Evolutionary conservation across 1,284 basidiomycete genomes (phyloP), one percentile per base, ranked within the genome.

Genomic region (Vanrija pseudolonga): DNA sequence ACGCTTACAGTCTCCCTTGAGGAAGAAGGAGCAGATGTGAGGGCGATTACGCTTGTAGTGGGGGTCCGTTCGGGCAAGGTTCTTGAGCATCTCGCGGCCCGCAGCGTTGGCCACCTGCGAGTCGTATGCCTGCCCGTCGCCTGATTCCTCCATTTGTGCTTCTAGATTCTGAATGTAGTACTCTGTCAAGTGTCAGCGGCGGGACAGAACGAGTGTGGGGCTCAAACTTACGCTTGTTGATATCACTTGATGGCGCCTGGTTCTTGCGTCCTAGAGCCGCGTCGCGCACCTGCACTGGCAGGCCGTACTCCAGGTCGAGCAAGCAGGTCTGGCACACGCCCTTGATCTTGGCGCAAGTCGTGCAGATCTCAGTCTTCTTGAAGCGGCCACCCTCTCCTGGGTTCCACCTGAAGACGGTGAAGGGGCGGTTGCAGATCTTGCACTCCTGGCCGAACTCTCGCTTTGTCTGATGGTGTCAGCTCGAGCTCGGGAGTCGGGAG

Each of bases 291-390:
- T 99, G 96, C 0, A 93, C 94, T 2, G 96, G 96, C 44, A 99
- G 79, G 17, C 91, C 91, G 66, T 93, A 99, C 76, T 98, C 93
- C 56, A 95, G 82, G 73, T 99, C 96, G 36, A 99, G 81, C 24
- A 99, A 80, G 75, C 96, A 98, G 1, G 94, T 98, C 78, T 98
- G 96, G 79, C 96, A 99, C 41, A 96, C 90, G 69, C 98, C 97
- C 82, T 98, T 97, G 66, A 97, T 88, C 80, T 97, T 98, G 38
- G 95, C 90, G 68, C 96, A 98, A 1, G 96, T 98, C 73, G 96
- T 93, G 78, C 96, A 99, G 62, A 98, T 87, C 60, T 98, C 95
- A 5, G 96, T 99, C 65, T 92, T 90, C 80, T 98, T 98, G 84
- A 86, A 96, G 40, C 96, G 86, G 72, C 86, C 88, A 41, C 93